Evolutionary conservation across 2,329 filamentous ascomycete species (phyloP).

Genomic region (Colletotrichum magnum): DNA sequence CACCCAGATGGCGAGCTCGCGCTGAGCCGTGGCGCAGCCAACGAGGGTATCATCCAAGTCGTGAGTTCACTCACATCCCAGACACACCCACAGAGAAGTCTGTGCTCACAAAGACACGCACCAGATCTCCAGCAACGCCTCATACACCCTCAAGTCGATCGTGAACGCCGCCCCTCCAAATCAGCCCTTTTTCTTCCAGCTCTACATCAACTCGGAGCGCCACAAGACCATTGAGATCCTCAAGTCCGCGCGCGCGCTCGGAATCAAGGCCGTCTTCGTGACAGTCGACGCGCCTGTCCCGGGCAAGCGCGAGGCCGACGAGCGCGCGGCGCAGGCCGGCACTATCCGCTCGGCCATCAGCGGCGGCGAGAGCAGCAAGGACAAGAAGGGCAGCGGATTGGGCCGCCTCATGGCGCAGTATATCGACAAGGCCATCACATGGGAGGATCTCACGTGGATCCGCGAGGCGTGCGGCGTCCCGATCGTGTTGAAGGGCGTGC

Average conservation of each 20-base stretch:
- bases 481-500: slow-evolving; percentile 78
- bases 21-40: slow-evolving; percentile 50
- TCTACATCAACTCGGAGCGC: slow-evolving; percentile 72
- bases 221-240: slow-evolving; percentile 65
- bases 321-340: slow-evolving; percentile 60
- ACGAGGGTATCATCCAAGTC: slow-evolving; percentile 63
- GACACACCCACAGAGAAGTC: not conserved
- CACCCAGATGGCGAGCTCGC: slow-evolving; percentile 71
- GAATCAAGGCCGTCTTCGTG: slow-evolving; percentile 67
- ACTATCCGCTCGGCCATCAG: slow-evolving; percentile 55
- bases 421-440: slow-evolving; percentile 70
- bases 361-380: slow-evolving; percentile 61
- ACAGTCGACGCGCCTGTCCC: slow-evolving; percentile 71
- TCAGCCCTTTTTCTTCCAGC: slow-evolving; percentile 69
- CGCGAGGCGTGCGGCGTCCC: slow-evolving; percentile 63
- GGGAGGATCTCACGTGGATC: slow-evolving; percentile 77
- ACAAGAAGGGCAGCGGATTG: slow-evolving; percentile 67
- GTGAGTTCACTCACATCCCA: slow-evolving; percentile 45
- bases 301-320: slow-evolving; percentile 66
- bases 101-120: not conserved
- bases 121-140: slow-evolving; percentile 66
- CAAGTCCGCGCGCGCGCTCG: slow-evolving; percentile 57
- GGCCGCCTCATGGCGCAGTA: slow-evolving; percentile 61
- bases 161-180: slow-evolving; percentile 50
- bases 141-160: slow-evolving; percentile 61